A percentile compares a stretch with the other conserved stretches of the same genome.
Evolutionary conservation across 1,284 basidiomycete genomes (phyloP).

Genomic region (Trichosporon sp.): DNA sequence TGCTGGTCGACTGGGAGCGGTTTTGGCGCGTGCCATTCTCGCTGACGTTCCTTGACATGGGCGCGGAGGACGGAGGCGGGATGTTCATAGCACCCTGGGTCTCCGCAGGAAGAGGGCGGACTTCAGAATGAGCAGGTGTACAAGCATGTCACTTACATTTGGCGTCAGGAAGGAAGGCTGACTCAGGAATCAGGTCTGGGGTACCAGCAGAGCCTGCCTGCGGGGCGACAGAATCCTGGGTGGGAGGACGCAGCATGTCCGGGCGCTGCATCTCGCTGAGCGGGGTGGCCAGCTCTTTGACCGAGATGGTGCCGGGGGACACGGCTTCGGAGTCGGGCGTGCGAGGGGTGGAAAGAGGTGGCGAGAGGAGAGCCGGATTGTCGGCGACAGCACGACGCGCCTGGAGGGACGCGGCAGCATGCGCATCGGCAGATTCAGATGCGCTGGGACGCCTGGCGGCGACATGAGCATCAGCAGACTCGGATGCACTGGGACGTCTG

Average conservation of each 20-base stretch:
- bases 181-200: slow-evolving; percentile 33
- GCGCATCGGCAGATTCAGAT: slow-evolving; percentile 6
- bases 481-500: not conserved
- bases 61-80: slow-evolving; percentile 42
- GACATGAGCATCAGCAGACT: not conserved
- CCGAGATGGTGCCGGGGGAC: slow-evolving; percentile 21
- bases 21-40: slow-evolving; percentile 32
- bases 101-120: slow-evolving; percentile 48
- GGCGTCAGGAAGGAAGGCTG: slow-evolving; percentile 44
- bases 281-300: slow-evolving; percentile 28
- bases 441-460: slow-evolving; percentile 3
- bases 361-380: slow-evolving; percentile 26
- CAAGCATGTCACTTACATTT: slow-evolving; percentile 37
- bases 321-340: slow-evolving; percentile 29
- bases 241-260: slow-evolving; percentile 17
- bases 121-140: slow-evolving; percentile 29
- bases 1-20: slow-evolving; percentile 33
- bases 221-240: slow-evolving; percentile 24
- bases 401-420: slow-evolving; percentile 23
- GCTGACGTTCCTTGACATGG: slow-evolving; percentile 49
- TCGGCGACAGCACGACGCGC: slow-evolving; percentile 28
- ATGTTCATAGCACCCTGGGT: slow-evolving; percentile 44
- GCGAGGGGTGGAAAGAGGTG: slow-evolving; percentile 30
- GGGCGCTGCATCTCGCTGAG: slow-evolving; percentile 24
- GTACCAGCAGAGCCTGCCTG: slow-evolving; percentile 24